Evolutionary conservation across 2,329 filamentous ascomycete species (phyloP).

Genomic region (Scorias spongiosa): DNA sequence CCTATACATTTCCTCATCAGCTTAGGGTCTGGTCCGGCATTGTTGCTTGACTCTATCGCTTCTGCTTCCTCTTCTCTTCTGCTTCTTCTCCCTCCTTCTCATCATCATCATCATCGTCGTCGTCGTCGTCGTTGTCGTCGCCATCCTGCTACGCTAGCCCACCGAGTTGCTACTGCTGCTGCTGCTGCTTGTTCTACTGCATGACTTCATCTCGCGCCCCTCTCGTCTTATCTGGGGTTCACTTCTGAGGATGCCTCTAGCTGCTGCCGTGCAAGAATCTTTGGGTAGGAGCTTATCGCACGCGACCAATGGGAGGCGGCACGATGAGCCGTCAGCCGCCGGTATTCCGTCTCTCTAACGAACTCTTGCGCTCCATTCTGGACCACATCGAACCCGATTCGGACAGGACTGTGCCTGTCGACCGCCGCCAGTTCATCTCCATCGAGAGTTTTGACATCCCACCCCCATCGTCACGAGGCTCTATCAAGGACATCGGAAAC

Average conservation of each 20-base stretch:
- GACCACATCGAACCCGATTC: conserved; percentile 37
- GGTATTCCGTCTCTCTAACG: conserved; percentile 30
- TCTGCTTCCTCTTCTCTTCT: too few relatives aligned
- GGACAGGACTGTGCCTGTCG: conserved; percentile 34
- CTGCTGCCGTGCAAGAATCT: background rate
- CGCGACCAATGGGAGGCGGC: background rate
- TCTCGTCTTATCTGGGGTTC: background rate
- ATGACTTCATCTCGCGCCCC: background rate
- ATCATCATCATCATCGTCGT: too few relatives aligned
- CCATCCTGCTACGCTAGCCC: too few relatives aligned
- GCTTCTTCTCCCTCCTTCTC: too few relatives aligned
- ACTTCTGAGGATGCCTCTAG: background rate
- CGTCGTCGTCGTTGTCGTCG: too few relatives aligned
- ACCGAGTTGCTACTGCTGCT: background rate
- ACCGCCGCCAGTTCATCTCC: conserved; percentile 35
- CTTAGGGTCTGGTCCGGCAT: too few relatives aligned
- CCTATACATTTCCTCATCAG: too few relatives aligned
- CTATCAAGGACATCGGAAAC: conserved; percentile 28
- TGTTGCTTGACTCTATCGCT: too few relatives aligned
- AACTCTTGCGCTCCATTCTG: conserved; percentile 35
- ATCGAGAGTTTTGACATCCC: conserved; percentile 36
- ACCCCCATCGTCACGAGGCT: conserved; percentile 25
- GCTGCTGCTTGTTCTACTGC: background rate
- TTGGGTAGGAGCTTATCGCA: background rate
- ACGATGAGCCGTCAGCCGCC: background rate